Percentiles rank a stretch among this genome's conserved stretches.
Evolutionary conservation across 305 asterid genomes (phyloP).

Genomic region (Solanum chacoense): DNA sequence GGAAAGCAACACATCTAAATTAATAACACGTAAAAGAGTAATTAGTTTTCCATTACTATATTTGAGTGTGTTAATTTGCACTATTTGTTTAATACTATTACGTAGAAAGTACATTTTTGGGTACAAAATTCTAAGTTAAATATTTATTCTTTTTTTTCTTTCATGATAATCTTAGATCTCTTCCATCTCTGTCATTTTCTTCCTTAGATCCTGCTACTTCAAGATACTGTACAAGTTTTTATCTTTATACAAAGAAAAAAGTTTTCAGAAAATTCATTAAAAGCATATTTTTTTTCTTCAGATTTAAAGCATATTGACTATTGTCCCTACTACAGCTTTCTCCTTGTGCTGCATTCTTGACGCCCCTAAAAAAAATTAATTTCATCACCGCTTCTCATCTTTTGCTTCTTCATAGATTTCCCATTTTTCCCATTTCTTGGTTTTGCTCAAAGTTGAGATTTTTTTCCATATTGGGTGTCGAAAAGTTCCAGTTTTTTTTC

Average conservation of each 20-base stretch:
- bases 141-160: background rate
- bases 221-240: background rate
- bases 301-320: background rate
- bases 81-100: background rate
- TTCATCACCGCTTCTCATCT: conserved; percentile 15
- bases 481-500: background rate
- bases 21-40: background rate
- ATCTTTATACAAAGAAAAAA: background rate
- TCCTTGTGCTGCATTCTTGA: background rate
- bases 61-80: background rate
- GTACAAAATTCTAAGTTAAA: background rate
- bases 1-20: background rate
- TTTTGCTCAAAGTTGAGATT: background rate
- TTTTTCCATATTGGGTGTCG: background rate
- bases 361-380: background rate
- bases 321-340: background rate
- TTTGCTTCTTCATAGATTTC: background rate
- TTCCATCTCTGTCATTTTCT: background rate
- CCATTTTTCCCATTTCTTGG: background rate
- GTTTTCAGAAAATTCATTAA: background rate
- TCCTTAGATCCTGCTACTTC: background rate
- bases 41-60: background rate
- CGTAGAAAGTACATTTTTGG: background rate
- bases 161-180: background rate
- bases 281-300: background rate